These are phyloP conservation scores for Suillus lakei DNA, from an alignment of 768 basidiomycete genomes.

Conservation along the genomic window DNA sequence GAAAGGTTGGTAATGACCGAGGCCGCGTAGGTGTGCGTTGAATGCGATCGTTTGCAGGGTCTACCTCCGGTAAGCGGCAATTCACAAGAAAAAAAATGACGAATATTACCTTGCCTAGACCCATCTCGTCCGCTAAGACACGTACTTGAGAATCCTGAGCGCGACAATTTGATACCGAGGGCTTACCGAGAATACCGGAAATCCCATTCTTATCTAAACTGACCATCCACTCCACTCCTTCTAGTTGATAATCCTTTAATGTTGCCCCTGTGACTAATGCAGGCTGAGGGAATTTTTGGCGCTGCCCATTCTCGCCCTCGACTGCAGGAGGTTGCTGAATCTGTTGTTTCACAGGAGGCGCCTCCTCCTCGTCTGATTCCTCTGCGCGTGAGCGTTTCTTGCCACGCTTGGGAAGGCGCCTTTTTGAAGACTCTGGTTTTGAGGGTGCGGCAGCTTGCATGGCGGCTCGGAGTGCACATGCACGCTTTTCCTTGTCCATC, in stretches of 20 bases:
- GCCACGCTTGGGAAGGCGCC: conserved; percentile 3
- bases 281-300: conserved; percentile 69
- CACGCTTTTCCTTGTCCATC: conserved; percentile 66
- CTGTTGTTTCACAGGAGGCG: conserved; percentile 10
- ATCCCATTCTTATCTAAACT: conserved; percentile 85
- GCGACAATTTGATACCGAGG: conserved; percentile 21
- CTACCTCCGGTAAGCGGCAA: conserved; percentile 42
- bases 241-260: conserved; percentile 89
- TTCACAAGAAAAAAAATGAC: conserved; percentile 5
- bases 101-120: conserved; percentile 77
- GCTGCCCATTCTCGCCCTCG: conserved; percentile 11
- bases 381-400: conserved; percentile 18
- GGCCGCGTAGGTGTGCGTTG: conserved; percentile 84
- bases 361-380: conserved; percentile 23
- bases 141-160: not conserved
- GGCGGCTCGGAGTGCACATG: conserved; percentile 31
- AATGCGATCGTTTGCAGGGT: conserved; percentile 96
- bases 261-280: conserved; percentile 81
- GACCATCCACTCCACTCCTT: conserved; percentile 96
- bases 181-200: conserved; percentile 74
- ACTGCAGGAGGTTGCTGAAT: not conserved
- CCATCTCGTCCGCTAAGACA: conserved; percentile 90
- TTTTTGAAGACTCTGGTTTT: conserved; percentile 15
- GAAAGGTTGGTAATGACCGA: conserved; percentile 72
- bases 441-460: conserved; percentile 24